Percentiles rank a stretch among this genome's conserved stretches.
Evolutionary conservation across 371 early-diverging fungal species (phyloP).

Genomic region (Rhizopus arrhizus): DNA sequence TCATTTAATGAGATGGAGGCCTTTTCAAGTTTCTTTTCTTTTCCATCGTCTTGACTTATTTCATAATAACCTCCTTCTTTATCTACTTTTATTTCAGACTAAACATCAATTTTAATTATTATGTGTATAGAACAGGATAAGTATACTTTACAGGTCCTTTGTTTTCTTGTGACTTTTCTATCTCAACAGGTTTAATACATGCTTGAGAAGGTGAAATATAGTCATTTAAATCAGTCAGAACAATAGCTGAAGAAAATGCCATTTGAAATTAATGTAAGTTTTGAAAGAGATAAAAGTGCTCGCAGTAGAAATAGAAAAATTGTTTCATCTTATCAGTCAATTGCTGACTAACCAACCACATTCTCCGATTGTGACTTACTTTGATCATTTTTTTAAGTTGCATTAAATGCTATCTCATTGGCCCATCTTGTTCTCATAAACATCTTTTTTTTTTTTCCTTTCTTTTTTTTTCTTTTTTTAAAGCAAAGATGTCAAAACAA

Average conservation of each 20-base stretch:
- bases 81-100: conserved; percentile 72
- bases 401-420: background rate
- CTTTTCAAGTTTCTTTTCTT: conserved; percentile 76
- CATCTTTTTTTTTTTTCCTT: conserved; percentile 3
- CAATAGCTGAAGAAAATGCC: conserved; percentile 78
- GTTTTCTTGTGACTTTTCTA: conserved; percentile 59
- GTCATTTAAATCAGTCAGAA: conserved; percentile 93
- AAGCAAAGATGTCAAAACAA: conserved; percentile 5
- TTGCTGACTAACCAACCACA: background rate
- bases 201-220: conserved; percentile 93
- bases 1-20: conserved; percentile 91
- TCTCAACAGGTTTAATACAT: conserved; percentile 92
- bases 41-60: conserved; percentile 81
- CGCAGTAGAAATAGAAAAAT: background rate
- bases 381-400: background rate
- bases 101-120: background rate
- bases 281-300: background rate
- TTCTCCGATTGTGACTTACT: background rate
- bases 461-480: background rate
- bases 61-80: conserved; percentile 74
- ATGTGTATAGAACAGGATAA: too few species aligned
- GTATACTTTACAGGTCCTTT: conserved; percentile 35
- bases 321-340: background rate
- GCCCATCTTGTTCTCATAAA: conserved; percentile 8
- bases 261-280: conserved; percentile 35